Evolutionary conservation across 495 filamentous ascomycete genomes (phyloP).

Genomic region (Penicillium ochrochloron): DNA sequence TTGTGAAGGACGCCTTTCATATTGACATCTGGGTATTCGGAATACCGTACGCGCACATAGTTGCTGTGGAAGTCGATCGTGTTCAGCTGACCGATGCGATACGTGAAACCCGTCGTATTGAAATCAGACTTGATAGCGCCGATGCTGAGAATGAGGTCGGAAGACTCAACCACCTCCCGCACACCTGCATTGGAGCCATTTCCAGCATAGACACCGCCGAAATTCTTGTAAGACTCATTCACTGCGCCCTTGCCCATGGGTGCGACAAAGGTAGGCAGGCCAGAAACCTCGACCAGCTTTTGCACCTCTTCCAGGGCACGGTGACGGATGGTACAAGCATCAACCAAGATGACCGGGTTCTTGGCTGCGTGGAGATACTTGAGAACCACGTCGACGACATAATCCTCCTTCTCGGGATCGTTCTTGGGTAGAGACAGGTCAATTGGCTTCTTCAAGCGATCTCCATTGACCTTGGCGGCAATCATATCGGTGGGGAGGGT

Average conservation of each 20-base stretch:
- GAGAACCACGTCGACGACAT: slow-evolving; percentile 79
- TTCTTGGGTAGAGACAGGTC: slow-evolving; percentile 68
- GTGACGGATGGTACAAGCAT: slow-evolving; percentile 90
- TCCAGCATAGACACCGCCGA: slow-evolving; percentile 87
- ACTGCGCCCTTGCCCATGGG: slow-evolving; percentile 94
- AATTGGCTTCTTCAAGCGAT: slow-evolving; percentile 68
- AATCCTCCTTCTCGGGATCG: slow-evolving; percentile 75
- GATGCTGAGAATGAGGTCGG: slow-evolving; percentile 83
- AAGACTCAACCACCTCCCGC: slow-evolving; percentile 71
- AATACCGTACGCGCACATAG: slow-evolving; percentile 75
- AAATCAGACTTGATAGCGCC: slow-evolving; percentile 88
- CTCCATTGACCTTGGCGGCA: slow-evolving; percentile 75
- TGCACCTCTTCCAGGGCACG: slow-evolving; percentile 74
- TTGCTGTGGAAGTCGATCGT: slow-evolving; percentile 89
- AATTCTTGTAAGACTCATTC: slow-evolving; percentile 74
- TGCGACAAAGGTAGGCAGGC: slow-evolving; percentile 81
- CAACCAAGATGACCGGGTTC: slow-evolving; percentile 81
- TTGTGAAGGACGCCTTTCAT: slow-evolving; percentile 89
- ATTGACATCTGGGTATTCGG: slow-evolving; percentile 78
- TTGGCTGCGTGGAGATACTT: slow-evolving; percentile 77
- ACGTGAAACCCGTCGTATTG: slow-evolving; percentile 90
- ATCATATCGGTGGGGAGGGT: slow-evolving; percentile 87
- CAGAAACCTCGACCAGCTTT: slow-evolving; percentile 74
- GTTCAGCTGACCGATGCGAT: slow-evolving; percentile 77
- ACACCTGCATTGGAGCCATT: slow-evolving; percentile 75